Evolutionary conservation across 1,284 basidiomycete genomes (phyloP), one percentile per base, ranked within the genome.

Genomic region (Fomitiporia mediterranea): DNA sequence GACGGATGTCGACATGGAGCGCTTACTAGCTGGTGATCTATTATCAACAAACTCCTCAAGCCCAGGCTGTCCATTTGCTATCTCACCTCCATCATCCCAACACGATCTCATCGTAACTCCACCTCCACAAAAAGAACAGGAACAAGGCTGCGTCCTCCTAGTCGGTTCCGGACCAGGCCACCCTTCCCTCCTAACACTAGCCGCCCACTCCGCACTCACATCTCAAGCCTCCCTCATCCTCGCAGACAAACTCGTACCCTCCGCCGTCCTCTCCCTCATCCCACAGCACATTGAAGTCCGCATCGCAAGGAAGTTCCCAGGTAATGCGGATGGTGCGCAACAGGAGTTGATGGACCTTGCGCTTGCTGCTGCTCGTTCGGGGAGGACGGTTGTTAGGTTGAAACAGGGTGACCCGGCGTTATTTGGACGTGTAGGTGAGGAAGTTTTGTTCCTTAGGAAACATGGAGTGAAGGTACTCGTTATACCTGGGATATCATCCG

Each of bases 331-430:
- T 54, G 87, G 89, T 19, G 94, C 94, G 0, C 96, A 98, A 69
- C 82, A 80, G 47, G 96, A 98, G 72, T 83, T 98, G 74, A 96
- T 98, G 89, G 82, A 89, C 60, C 83, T 88, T 7, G 96, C 94
- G 0, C 74, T 97, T 2, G 86, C 89, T 51, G 94, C 86, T 8
- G 93, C 91, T 0, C 74, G 72, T 30, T 77, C 79, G 8, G 96
- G 96, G 0, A 75, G 94, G 65, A 89, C 83, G 2, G 94, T 99
- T 30, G 90, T 99, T 21, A 78, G 96, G 35, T 87, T 90, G 13
- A 98, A 99, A 73, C 96, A 98, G 76, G 96, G 96, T 27, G 96
- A 98, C 69, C 96, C 96, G 1, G 89, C 91, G 28, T 84, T 99
- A 0, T 99, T 97, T 67, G 96, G 93, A 2, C 84, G 96, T 21